Evolutionary conservation across 257 asterid species (phyloP).

Genomic region (Eucommia ulmoides): DNA sequence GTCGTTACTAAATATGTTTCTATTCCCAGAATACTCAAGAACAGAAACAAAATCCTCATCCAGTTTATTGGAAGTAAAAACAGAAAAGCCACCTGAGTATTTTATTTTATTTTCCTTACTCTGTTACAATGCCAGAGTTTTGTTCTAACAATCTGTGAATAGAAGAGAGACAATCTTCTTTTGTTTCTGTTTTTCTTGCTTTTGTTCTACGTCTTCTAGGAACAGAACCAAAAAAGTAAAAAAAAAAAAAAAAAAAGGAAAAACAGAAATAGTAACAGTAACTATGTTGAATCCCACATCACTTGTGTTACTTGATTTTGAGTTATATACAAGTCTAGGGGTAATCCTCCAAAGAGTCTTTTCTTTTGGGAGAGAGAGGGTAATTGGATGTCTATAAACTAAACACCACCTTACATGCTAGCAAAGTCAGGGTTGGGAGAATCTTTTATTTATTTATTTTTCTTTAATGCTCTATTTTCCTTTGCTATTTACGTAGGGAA

Average conservation of each 20-base stretch:
- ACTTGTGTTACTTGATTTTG: background rate
- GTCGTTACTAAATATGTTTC: too few relatives aligned
- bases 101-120: background rate
- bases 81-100: too few relatives aligned
- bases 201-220: too few relatives aligned
- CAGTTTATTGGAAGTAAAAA: too few relatives aligned
- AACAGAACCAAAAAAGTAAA: too few relatives aligned
- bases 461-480: conserved; percentile 4
- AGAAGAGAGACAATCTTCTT: background rate
- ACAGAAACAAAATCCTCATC: too few relatives aligned
- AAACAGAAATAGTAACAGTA: too few relatives aligned
- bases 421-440: background rate
- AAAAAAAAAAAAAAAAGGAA: too few relatives aligned
- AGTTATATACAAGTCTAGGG: background rate
- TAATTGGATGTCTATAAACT: background rate
- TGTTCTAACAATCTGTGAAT: background rate
- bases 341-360: background rate
- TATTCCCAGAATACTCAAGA: too few relatives aligned
- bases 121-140: background rate
- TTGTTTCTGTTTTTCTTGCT: too few relatives aligned
- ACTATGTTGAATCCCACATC: too few relatives aligned
- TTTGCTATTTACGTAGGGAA: conserved; percentile 30
- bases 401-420: background rate
- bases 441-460: too few relatives aligned
- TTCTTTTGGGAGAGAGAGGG: background rate